Percentiles rank a stretch among this genome's conserved stretches.
These are phyloP conservation scores for Epichloe baconii DNA, from an alignment of 2,329 filamentous ascomycete species.

Conservation along the genomic window DNA sequence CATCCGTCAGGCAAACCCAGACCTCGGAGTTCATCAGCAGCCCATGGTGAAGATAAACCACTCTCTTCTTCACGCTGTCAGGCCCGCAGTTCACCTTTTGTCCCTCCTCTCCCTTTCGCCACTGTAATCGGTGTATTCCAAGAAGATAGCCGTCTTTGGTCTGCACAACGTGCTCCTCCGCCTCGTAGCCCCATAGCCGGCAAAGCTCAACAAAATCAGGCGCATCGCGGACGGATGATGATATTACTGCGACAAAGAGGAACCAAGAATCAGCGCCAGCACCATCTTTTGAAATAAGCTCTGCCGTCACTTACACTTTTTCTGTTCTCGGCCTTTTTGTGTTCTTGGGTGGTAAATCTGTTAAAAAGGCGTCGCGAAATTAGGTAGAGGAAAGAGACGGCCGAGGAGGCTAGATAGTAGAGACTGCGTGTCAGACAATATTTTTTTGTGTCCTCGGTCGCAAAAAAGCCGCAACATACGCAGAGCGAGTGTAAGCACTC, in stretches of 20 bases:
- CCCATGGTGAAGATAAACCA: slow-evolving; percentile 90
- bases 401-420: slow-evolving; percentile 52
- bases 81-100: slow-evolving; percentile 60
- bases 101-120: slow-evolving; percentile 70
- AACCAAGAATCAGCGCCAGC: slow-evolving; percentile 38
- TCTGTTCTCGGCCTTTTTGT: slow-evolving; percentile 52
- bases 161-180: slow-evolving; percentile 92
- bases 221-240: slow-evolving; percentile 68
- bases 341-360: slow-evolving; percentile 55
- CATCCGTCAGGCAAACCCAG: slow-evolving; percentile 87
- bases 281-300: slow-evolving; percentile 10
- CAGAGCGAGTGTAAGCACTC: slow-evolving; percentile 75
- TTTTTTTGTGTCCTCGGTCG: slow-evolving; percentile 2
- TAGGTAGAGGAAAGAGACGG: slow-evolving; percentile 73
- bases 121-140: slow-evolving; percentile 76
- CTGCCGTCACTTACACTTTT: slow-evolving; percentile 41
- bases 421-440: slow-evolving; percentile 10
- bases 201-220: slow-evolving; percentile 93
- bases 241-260: slow-evolving; percentile 37
- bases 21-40: slow-evolving; percentile 98
- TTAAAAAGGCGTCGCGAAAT: slow-evolving; percentile 77
- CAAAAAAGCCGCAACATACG: slow-evolving; percentile 40
- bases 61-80: slow-evolving; percentile 60
- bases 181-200: slow-evolving; percentile 77
- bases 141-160: slow-evolving; percentile 89